Conservation (phyloP, 768 basidiomycete species). For the Vararia minispora region DNA sequence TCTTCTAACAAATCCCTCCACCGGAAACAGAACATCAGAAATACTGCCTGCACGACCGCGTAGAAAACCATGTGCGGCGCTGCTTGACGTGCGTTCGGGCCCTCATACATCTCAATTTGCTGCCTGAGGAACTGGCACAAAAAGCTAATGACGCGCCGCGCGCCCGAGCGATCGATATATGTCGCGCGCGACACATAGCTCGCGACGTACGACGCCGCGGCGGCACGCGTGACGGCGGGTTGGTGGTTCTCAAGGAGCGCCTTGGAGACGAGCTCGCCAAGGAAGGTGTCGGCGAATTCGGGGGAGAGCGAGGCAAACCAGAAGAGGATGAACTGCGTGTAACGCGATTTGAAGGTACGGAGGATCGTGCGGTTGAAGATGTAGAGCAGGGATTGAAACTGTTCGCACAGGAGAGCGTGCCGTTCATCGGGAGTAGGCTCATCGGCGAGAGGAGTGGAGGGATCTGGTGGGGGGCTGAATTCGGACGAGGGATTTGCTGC, state of each 20-base stretch:
- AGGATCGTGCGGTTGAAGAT: slow-evolving; percentile 93
- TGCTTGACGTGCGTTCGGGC: slow-evolving; percentile 27
- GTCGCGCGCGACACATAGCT: slow-evolving; percentile 84
- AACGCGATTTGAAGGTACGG: slow-evolving; percentile 92
- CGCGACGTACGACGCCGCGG: slow-evolving; percentile 90
- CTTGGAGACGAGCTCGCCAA: slow-evolving; percentile 87
- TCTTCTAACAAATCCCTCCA: slow-evolving; percentile 79
- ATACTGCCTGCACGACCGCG: slow-evolving; percentile 83
- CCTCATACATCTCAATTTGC: slow-evolving; percentile 60
- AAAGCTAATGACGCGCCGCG: slow-evolving; percentile 66
- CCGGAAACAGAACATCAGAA: slow-evolving; percentile 95
- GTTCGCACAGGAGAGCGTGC: slow-evolving; percentile 36
- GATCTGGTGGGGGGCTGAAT: slow-evolving; percentile 14
- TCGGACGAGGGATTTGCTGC: slow-evolving; percentile 18
- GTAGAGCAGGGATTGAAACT: slow-evolving; percentile 80
- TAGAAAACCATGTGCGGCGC: slow-evolving; percentile 72
- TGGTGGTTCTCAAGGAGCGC: slow-evolving; percentile 51
- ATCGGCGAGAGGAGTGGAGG: slow-evolving; percentile 11
- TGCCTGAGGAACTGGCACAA: slow-evolving; percentile 76
- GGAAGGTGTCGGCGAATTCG: slow-evolving; percentile 86
- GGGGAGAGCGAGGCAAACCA: slow-evolving; percentile 88
- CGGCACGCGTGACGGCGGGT: slow-evolving; percentile 74
- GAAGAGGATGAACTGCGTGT: slow-evolving; percentile 95
- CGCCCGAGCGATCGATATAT: slow-evolving; percentile 68
- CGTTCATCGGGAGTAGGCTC: slow-evolving; percentile 20